Conservation (phyloP, 345 rosid genomes). For the Hibiscus trionum region DNA sequence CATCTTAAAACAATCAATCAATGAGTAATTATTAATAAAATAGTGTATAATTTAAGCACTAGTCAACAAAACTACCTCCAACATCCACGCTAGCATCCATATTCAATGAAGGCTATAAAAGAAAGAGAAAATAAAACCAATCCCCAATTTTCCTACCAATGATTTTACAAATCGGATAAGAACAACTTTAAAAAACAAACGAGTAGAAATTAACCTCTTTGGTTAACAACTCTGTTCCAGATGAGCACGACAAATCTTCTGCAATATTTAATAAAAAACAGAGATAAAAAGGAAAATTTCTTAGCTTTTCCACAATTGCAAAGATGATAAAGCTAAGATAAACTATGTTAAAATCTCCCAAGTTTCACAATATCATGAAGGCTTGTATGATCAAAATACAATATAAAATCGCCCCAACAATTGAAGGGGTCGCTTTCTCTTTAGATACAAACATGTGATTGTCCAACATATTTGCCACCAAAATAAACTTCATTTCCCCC, state of each 20-base stretch:
- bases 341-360: background rate
- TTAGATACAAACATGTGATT: background rate
- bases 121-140: conserved; percentile 3
- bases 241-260: conserved; percentile 39
- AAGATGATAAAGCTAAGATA: background rate
- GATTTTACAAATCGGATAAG: background rate
- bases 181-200: background rate
- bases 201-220: conserved; percentile 27
- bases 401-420: background rate
- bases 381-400: background rate
- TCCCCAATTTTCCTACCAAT: too few relatives aligned
- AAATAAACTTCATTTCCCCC: background rate
- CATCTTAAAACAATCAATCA: too few relatives aligned
- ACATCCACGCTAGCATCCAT: conserved; percentile 29
- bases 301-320: background rate
- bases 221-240: conserved; percentile 23
- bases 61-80: conserved; percentile 21
- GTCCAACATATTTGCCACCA: background rate
- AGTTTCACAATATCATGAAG: background rate
- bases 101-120: conserved; percentile 31
- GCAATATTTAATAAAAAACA: conserved; percentile 18
- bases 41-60: too few relatives aligned
- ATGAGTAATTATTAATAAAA: too few relatives aligned
- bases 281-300: background rate
- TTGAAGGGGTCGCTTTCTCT: background rate